These are phyloP conservation scores for Asclepias syriaca DNA, from an alignment of 257 asterid genomes.

Conservation along the genomic window DNA sequence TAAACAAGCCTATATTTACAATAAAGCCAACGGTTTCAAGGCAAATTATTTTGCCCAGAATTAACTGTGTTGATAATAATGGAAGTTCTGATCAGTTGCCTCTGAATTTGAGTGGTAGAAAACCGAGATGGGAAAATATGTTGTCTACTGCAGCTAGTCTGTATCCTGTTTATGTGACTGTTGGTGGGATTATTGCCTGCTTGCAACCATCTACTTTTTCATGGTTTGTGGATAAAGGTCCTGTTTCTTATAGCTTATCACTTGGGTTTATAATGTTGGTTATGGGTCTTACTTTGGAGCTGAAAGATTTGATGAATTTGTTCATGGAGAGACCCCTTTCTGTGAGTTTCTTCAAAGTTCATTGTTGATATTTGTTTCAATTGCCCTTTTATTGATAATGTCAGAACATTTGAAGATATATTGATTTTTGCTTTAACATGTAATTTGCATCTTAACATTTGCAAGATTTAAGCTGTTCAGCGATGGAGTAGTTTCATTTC, in stretches of 20 bases:
- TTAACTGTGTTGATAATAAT: conserved; percentile 17
- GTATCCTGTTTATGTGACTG: conserved; percentile 79
- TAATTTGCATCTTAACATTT: background rate
- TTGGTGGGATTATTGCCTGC: conserved; percentile 69
- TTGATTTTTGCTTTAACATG: background rate
- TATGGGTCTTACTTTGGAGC: conserved; percentile 87
- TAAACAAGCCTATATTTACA: conserved; percentile 25
- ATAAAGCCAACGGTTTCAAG: conserved; percentile 16
- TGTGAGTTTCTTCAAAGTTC: conserved; percentile 38
- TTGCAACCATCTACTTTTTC: conserved; percentile 61
- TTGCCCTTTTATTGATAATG: too few relatives aligned
- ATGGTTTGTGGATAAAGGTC: conserved; percentile 69
- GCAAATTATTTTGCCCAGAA: conserved; percentile 16
- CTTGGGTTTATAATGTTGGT: conserved; percentile 82
- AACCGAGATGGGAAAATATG: conserved; percentile 61
- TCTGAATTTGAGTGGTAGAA: conserved; percentile 22
- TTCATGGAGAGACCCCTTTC: conserved; percentile 49
- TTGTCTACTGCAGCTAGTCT: conserved; percentile 61
- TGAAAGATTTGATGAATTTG: conserved; percentile 60
- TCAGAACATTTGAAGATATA: background rate
- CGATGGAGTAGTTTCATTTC: background rate
- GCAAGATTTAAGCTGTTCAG: background rate
- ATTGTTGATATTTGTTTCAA: too few relatives aligned
- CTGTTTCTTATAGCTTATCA: conserved; percentile 62
- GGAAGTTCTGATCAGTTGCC: conserved; percentile 22